phyloP scores from a whole-genome alignment of 2,329 filamentous ascomycete genomes.

The Lanzia echinophila region DNA sequence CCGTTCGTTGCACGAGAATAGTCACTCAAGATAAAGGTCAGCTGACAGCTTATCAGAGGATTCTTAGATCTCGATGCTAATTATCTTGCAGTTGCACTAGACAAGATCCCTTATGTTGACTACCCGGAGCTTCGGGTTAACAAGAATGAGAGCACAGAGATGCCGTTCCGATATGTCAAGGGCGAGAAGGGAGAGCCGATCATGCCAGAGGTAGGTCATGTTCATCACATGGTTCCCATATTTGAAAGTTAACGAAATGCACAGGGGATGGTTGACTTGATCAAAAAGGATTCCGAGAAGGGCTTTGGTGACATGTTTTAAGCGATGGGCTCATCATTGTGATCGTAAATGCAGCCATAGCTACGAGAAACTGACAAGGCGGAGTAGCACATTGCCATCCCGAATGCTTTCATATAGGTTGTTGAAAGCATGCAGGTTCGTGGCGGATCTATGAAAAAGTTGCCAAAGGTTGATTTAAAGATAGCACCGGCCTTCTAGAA shows the following conservation, averaged over 20 bases:
- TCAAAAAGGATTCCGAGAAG: conserved; percentile 91
- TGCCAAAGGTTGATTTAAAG: too few relatives aligned
- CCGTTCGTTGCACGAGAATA: conserved; percentile 85
- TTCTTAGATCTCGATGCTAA: conserved; percentile 2
- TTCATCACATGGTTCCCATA: conserved; percentile 13
- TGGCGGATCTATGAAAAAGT: too few relatives aligned
- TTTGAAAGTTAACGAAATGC: conserved; percentile 4
- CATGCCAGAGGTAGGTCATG: conserved; percentile 70
- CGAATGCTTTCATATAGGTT: too few relatives aligned
- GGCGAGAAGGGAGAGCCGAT: conserved; percentile 68
- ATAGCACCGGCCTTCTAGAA: too few relatives aligned
- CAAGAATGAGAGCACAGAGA: conserved; percentile 88
- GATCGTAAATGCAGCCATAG: background rate
- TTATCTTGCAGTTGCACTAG: conserved; percentile 56
- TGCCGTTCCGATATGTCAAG: conserved; percentile 96
- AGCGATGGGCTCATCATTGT: background rate
- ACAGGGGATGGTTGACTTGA: conserved; percentile 85
- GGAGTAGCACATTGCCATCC: background rate
- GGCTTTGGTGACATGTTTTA: conserved; percentile 78
- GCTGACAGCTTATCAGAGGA: conserved; percentile 21
- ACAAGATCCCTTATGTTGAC: conserved; percentile 76
- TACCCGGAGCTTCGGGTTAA: conserved; percentile 85
- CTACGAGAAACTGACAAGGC: background rate
- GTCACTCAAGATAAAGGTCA: conserved; percentile 78
- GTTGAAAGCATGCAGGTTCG: too few relatives aligned